These are phyloP conservation scores for Glycine soja DNA, from an alignment of 306 rosid species.

Conservation along the genomic window DNA sequence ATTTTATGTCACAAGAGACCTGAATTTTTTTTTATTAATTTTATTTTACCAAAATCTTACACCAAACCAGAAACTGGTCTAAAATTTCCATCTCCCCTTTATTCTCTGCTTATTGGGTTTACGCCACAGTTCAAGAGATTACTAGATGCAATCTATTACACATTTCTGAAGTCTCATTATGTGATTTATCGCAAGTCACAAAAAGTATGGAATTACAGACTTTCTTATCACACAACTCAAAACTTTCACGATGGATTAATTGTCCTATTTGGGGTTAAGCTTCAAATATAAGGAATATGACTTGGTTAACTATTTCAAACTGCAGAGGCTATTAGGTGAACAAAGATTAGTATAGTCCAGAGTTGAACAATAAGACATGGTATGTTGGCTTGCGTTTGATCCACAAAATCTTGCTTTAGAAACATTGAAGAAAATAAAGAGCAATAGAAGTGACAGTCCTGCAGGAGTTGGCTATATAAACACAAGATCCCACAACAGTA, in stretches of 20 bases:
- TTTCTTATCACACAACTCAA: neutral
- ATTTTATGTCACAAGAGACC: constrained; percentile 17
- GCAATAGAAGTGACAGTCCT: neutral
- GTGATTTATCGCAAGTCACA: constrained; percentile 14
- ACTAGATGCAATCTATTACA: constrained; percentile 16
- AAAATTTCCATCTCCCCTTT: neutral
- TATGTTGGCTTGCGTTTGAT: constrained; percentile 3
- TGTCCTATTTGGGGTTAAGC: neutral
- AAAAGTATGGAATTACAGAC: neutral
- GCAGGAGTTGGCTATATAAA: neutral
- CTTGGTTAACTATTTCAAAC: constrained; percentile 20
- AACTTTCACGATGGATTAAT: too few relatives aligned
- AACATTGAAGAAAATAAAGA: constrained; percentile 16
- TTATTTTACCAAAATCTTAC: constrained; percentile 11
- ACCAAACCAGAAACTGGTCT: neutral
- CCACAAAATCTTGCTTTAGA: neutral
- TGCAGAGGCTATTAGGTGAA: constrained; percentile 14
- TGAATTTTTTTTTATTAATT: constrained; percentile 2
- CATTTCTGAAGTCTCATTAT: constrained; percentile 8
- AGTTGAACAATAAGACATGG: neutral
- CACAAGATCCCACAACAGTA: constrained; percentile 33
- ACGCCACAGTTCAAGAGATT: constrained; percentile 1
- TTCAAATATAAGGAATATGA: constrained; percentile 21
- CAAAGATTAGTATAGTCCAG: neutral
- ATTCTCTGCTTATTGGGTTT: constrained; percentile 7